Base-by-base conservation (phyloP, 495 filamentous ascomycete species). In the Sporormia fimetaria region DNA sequence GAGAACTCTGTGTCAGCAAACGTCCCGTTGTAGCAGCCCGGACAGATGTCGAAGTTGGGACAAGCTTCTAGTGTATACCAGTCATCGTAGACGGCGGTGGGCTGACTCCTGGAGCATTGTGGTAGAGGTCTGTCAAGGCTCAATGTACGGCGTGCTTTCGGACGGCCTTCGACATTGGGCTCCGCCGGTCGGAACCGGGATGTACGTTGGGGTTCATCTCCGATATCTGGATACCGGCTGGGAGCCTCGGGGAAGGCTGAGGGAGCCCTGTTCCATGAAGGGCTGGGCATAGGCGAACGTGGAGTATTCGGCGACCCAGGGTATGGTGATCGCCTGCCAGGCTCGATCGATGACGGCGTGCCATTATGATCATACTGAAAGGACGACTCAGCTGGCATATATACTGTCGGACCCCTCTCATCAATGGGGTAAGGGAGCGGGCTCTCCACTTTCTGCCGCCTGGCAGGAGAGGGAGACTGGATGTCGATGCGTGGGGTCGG, bases 11-110 rank as follows among this genome's bases (percentile, higher is more conserved):
- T 72, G 22, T 70, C 60, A 12, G 63, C 68, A 42, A 81, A 65
- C 30, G 71, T 66, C 4, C 61, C 60, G 14, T 55, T 47, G 40
- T 71, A 66, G 61, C 79, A 83, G 5, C 64, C 65, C 1, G 78
- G 78, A 36, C 79, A 83, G 27, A 83, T 73, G 44, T 77, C 66
- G 22, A 81, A 68, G 23, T 65, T 61, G 4, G 65, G 58, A 36
- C 69, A 62, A 6, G 69, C 66, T 17, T 68, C 65, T 5, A 83
- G 62, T 3, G 74, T 80, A 46, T 74, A 74, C 79, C 79, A 83
- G 47, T 81, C 77, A 41, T 74, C 63, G 33, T 69, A 64, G 1
- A 69, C 70, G 3, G 63, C 52, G 6, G 66, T 62, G 4, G 64
- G 64, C 3, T 61, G 47, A 2, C 67, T 59, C 34, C 79, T 60